Evolutionary conservation across 352 stramenopile genomes (phyloP), one percentile per base, ranked within the genome.

Genomic region (Phytophthora niederhauseri): DNA sequence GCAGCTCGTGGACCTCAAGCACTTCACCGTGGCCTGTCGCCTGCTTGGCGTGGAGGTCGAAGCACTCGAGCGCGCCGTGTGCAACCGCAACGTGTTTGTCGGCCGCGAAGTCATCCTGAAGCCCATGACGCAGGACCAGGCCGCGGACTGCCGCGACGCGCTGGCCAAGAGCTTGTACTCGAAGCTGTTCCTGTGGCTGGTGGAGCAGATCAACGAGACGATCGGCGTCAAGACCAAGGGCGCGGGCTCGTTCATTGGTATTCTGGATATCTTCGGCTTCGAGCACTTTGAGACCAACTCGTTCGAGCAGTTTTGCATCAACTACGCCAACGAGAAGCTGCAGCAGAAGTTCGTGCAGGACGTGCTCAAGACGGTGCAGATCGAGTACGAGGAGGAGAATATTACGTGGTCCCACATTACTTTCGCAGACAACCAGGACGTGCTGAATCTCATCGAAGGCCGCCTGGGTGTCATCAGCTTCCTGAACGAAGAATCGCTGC

Each of bases 141-240:
- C 91, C 0, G 77, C 77, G 0, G 87, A 96, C 57, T 93, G 81
- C 45, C 88, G 97, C 6, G 97, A 99, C 77, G 97, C 98, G 17
- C 68, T 99, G 20, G 94, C 90, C n/a, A 99, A 98, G 70, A 97
- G 91, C 54, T 70, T 98, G 49, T 98, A 98, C 71, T 91, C 85
- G 41, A 97, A 98, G 54, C 74, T 99, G 15, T 99, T 99, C 64
- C 68, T 97, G 41, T 99, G 95, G 95, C 84, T 99, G 7, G 96
- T 99, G 41, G 82, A 97, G 46, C 81, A 93, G 52, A 97, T 98
- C 67, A 98, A 98, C 73, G 80, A 95, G 46, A 94, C 88, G 3
- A 97, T 98, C 43, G 85, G 87, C 31, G 88, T 91, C 6, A 76
- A 82, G 31, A 81, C 68, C 6, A 78, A 72, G 20, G 69, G 79